Base-by-base conservation (phyloP, 1,139 yeast genomes). In the Saccharomycopsis crataegensis region DNA sequence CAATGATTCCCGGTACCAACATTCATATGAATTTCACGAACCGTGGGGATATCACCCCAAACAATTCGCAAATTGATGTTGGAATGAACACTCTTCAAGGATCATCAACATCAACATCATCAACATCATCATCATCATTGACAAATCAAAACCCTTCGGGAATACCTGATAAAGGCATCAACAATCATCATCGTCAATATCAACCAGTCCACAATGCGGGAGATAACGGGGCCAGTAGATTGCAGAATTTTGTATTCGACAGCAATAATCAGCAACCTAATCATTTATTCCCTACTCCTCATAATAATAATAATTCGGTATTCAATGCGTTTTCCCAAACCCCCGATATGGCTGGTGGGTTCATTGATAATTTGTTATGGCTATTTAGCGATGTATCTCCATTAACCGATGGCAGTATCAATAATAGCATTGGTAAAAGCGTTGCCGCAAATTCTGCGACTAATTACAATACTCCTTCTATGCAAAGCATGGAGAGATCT, bases 331-430 rank as follows among this genome's bases (percentile, higher is more conserved):
- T 40, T 38, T 28, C 14, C 11, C 40, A 48, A 14, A 17, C 46
- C 16, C 45, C 55, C 8, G 54, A 46, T 11, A 33, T 50, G n/a
- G 17, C 52, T 14, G 57, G 57, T 5, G 55, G 55, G 38, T 48
- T 52, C 34, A 50, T 54, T 32, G 57, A 54, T 37, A 54, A 54
- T 41, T 44, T 54, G 14, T 34, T 54, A n/a, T 54, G 57, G 57
- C 41, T 54, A 34, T 54, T 54, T 43, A 48, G 48, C 33, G 57
- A 51, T 22, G 28, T 45, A 9, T 48, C 51, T 11, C 52, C 50
- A 8, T n/a, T 16, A 16, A 14, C 36, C 6, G 32, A 40, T 8
- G n/a, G 28, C 5, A 8, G 16, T 14, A 32, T 17, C 34, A 14
- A 6, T 16, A 17, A 14, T 11, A 38, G 34, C 31, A 22, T 22